phyloP scores from a whole-genome alignment of 2,329 filamentous ascomycete genomes.

The Trichoderma atrobrunneum region DNA sequence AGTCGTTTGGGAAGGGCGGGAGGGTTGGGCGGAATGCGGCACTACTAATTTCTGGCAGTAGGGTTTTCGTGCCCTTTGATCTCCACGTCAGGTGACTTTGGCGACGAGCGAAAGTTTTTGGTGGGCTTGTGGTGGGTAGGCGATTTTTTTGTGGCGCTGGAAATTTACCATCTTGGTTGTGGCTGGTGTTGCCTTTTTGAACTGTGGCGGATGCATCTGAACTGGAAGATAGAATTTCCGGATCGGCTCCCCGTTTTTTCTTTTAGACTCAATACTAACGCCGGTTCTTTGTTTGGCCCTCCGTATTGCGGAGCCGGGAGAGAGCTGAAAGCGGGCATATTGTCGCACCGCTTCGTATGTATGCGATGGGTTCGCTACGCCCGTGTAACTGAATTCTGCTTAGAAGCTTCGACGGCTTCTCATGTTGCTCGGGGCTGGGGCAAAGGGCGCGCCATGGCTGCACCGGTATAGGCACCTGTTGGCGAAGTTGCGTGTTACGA shows the following conservation, averaged over 20 bases:
- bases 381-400: not conserved
- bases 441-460: not conserved
- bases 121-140: not conserved
- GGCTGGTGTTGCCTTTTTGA: not conserved
- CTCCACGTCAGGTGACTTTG: constrained; percentile 34
- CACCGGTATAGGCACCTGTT: constrained; percentile 3
- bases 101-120: constrained; percentile 6
- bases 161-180: not conserved
- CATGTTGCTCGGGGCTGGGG: not conserved
- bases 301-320: not conserved
- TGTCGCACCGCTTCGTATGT: not conserved
- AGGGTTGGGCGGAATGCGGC: constrained; percentile 29
- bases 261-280: not conserved
- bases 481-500: not conserved
- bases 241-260: not conserved
- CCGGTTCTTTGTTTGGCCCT: not conserved
- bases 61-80: constrained; percentile 42
- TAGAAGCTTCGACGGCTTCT: not conserved
- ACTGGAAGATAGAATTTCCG: constrained; percentile 7
- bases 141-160: not conserved
- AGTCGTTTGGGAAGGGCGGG: constrained; percentile 33
- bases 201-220: not conserved
- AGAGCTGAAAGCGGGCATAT: not conserved
- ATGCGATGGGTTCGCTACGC: not conserved
- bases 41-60: constrained; percentile 37